Evolutionary conservation across 78 protist genomes (phyloP), one percentile per base, ranked within the genome.

Genomic region (Dictyostelium citrinum): DNA sequence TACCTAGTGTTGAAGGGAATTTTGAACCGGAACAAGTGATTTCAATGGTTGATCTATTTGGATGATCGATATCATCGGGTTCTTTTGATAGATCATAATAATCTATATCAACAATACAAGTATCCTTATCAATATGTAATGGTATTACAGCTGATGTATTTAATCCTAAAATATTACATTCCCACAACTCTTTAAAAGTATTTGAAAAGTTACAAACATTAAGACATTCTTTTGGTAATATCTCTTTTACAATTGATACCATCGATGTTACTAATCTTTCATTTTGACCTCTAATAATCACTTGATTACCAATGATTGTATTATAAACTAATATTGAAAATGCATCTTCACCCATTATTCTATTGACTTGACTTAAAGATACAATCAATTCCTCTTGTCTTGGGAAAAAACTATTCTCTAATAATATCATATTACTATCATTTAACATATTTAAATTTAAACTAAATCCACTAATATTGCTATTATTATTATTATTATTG

Each of bases 31-130:
- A 31, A 24, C 49, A 71, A 29, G 24, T 86, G 27, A 86, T 86
- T 27, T 86, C 92, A 45, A 86, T 86, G 12, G 92, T 86, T 20
- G 92, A 86, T 58, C 92, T 33, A 39, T 75, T 33, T 7, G 92
- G 92, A 86, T 74, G 46, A 61, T 86, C 92, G 16, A 86, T 86
- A 45, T 86, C 92, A 17, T 86, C 92, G 0, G 92, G 92, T 76
- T 86, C 92, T 22, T 86, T 74, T 35, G 84, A 86, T 24, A 43
- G 67, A 31, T 86, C 84, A 77, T 85, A 85, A 61, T 86, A 86
- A 7, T 86, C 92, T 12, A 86, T 77, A 77, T 86, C 84, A 41
- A 86, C 64, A 14, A 86, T 86, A 17, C 74, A 58, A 60, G 35
- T 45, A n/a, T 51, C 61, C 24, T 37, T 61, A 76, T 77, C 84